Conservation (phyloP, 2,329 filamentous ascomycete species). For the Exophiala oligosperma region DNA sequence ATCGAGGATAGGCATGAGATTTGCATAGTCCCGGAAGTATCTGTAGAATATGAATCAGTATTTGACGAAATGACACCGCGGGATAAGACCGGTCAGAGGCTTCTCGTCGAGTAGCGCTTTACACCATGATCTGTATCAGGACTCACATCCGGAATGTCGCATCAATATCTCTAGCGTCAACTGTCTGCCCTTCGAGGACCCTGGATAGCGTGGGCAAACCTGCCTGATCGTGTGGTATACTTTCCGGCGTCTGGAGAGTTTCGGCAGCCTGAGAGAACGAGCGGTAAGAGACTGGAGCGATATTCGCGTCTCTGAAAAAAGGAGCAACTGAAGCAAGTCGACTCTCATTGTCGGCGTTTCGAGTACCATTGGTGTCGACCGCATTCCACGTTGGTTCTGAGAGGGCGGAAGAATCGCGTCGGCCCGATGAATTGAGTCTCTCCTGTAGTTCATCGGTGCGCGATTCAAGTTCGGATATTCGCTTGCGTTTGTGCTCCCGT, state of each 20-base stretch:
- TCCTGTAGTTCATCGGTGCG: slow-evolving; percentile 40
- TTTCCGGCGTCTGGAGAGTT: slow-evolving; percentile 28
- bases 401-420: slow-evolving; percentile 25
- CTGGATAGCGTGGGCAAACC: slow-evolving; percentile 32
- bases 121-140: no score
- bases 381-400: slow-evolving; percentile 31
- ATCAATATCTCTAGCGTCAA: slow-evolving; percentile 39
- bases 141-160: slow-evolving; percentile 39
- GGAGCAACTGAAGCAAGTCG: slow-evolving; percentile 29
- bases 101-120: no score
- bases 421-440: slow-evolving; percentile 34
- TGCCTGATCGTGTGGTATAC: slow-evolving; percentile 25
- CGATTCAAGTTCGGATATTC: slow-evolving; percentile 40
- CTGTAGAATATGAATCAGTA: slow-evolving; percentile 25
- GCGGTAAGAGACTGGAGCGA: slow-evolving; percentile 23
- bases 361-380: slow-evolving; percentile 11
- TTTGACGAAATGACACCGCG: no score
- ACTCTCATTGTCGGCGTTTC: slow-evolving; percentile 35
- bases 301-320: slow-evolving; percentile 24
- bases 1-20: slow-evolving; percentile 42
- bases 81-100: no score
- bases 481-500: slow-evolving; percentile 42
- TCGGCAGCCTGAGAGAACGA: slow-evolving; percentile 27
- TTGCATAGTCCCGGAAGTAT: slow-evolving; percentile 41
- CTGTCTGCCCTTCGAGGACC: slow-evolving; percentile 33